These are phyloP conservation scores for Combretum micranthum DNA, from an alignment of 345 rosid species.

Conservation along the genomic window DNA sequence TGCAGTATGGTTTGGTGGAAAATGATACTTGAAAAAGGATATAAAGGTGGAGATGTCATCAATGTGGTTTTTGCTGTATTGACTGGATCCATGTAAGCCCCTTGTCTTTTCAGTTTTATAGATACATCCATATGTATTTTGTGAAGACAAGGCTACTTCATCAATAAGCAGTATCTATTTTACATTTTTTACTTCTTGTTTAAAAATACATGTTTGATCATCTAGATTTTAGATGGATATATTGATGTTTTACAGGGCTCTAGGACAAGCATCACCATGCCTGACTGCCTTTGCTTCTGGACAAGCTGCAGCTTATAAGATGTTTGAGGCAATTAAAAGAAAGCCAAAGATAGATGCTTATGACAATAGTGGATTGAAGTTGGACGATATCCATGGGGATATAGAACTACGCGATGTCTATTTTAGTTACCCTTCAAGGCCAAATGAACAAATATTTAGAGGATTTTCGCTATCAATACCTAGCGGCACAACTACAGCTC, in stretches of 20 bases:
- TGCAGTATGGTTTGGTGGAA: slow-evolving; percentile 50
- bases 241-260: slow-evolving; percentile 24
- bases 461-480: slow-evolving; percentile 35
- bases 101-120: neutral
- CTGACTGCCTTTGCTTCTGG: slow-evolving; percentile 38
- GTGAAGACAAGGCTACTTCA: too few species aligned
- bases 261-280: slow-evolving; percentile 42
- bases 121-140: too few species aligned
- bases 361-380: slow-evolving; percentile 15
- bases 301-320: slow-evolving; percentile 36
- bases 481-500: slow-evolving; percentile 31
- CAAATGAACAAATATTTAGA: slow-evolving; percentile 27
- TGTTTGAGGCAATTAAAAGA: slow-evolving; percentile 35
- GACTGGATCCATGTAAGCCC: slow-evolving; percentile 36
- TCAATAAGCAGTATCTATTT: too few species aligned
- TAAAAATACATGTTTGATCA: too few species aligned
- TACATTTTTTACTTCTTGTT: too few species aligned
- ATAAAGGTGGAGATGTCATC: slow-evolving; percentile 31
- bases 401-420: slow-evolving; percentile 30
- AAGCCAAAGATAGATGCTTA: slow-evolving; percentile 33
- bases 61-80: slow-evolving; percentile 35
- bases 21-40: slow-evolving; percentile 41
- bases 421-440: slow-evolving; percentile 40
- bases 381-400: slow-evolving; percentile 24
- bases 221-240: too few species aligned